Percentiles rank a stretch among this genome's conserved stretches.
Evolutionary conservation across 73 alveolate species (phyloP).

Genomic region (Stentor roeselii): DNA sequence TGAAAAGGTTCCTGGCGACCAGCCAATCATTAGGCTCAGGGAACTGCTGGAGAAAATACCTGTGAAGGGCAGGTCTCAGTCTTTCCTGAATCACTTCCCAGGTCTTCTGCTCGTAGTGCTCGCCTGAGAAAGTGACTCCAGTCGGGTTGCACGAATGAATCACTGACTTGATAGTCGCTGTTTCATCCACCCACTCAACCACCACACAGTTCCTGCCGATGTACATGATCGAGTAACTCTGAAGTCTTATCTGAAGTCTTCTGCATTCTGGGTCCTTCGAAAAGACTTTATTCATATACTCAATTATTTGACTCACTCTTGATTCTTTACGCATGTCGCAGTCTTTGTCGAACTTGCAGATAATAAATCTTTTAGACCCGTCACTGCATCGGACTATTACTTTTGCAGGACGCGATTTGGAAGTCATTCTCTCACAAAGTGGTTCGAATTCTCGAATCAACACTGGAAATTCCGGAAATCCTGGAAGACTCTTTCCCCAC

Average conservation of each 20-base stretch:
- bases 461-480: background rate
- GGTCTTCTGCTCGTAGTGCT: conserved; percentile 40
- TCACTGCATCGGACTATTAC: conserved; percentile 60
- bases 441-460: background rate
- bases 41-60: conserved; percentile 65
- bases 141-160: conserved; percentile 44
- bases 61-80: conserved; percentile 63
- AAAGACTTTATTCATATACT: conserved; percentile 57
- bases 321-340: conserved; percentile 71
- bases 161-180: conserved; percentile 51
- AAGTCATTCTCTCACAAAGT: conserved; percentile 10
- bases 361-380: conserved; percentile 43
- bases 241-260: conserved; percentile 42
- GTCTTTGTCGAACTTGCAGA: conserved; percentile 55
- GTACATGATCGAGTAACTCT: conserved; percentile 58
- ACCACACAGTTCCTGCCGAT: conserved; percentile 55
- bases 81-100: conserved; percentile 65
- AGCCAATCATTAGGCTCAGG: conserved; percentile 83
- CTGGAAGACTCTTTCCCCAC: conserved; percentile 11
- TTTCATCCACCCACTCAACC: conserved; percentile 78
- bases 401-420: conserved; percentile 72
- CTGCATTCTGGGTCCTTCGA: conserved; percentile 48
- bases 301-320: conserved; percentile 52
- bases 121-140: conserved; percentile 22
- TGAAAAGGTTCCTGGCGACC: conserved; percentile 71